These are phyloP conservation scores for Citrus glauca DNA, from an alignment of 345 rosid species.

Conservation along the genomic window DNA sequence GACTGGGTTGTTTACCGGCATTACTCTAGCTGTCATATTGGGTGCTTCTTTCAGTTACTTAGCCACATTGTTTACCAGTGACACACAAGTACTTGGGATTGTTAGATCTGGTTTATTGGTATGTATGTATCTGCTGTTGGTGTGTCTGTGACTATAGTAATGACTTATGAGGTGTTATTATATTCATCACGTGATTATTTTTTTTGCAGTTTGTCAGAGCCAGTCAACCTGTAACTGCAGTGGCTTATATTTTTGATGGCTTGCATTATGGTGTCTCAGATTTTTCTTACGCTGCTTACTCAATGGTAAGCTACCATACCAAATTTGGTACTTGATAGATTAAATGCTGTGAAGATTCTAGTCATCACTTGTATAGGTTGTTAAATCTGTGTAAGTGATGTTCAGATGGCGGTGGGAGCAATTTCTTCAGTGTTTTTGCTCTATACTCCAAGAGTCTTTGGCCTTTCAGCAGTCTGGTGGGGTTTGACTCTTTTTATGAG, in stretches of 20 bases:
- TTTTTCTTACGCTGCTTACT: slow-evolving; percentile 44
- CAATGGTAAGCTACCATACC: slow-evolving; percentile 28
- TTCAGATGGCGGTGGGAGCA: slow-evolving; percentile 35
- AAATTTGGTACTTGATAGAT: neutral
- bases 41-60: slow-evolving; percentile 33
- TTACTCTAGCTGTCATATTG: slow-evolving; percentile 31
- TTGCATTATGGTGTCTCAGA: slow-evolving; percentile 48
- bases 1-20: slow-evolving; percentile 40
- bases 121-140: neutral
- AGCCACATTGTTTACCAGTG: slow-evolving; percentile 37
- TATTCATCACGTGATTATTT: neutral
- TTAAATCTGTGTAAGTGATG: neutral
- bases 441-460: slow-evolving; percentile 26
- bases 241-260: slow-evolving; percentile 49
- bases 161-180: neutral
- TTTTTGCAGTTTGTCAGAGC: slow-evolving; percentile 33
- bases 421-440: slow-evolving; percentile 32
- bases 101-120: slow-evolving; percentile 35
- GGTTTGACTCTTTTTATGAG: slow-evolving; percentile 47
- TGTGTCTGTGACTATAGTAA: neutral
- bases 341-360: neutral
- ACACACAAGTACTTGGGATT: slow-evolving; percentile 29
- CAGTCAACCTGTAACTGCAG: slow-evolving; percentile 36
- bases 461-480: slow-evolving; percentile 47
- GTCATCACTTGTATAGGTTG: neutral